phyloP scores from a whole-genome alignment of 164 flowering plant species.

The Magnolia kwangsiensis region DNA sequence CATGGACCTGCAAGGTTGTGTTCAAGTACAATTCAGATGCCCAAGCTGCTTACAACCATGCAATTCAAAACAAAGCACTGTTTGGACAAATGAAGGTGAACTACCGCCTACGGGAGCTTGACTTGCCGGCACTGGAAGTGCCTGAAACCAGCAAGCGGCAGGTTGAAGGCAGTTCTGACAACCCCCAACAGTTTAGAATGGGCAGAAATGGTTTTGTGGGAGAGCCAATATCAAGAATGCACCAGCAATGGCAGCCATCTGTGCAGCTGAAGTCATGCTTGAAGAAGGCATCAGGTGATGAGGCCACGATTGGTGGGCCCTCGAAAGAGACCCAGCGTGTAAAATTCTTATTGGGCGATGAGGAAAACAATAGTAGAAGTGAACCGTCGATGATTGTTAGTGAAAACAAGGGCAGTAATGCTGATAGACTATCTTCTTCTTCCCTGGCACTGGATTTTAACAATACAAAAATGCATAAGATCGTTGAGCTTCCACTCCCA shows the following conservation, averaged over 20 bases:
- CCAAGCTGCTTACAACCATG: constrained; percentile 52
- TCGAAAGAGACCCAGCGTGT: constrained; percentile 61
- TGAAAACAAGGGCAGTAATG: constrained; percentile 46
- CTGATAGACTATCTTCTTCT: constrained; percentile 35
- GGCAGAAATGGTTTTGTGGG: constrained; percentile 13
- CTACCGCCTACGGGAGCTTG: constrained; percentile 44
- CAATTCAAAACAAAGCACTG: constrained; percentile 38
- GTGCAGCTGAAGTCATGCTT: constrained; percentile 69
- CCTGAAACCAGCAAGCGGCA: constrained; percentile 28
- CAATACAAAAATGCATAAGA: constrained; percentile 54
- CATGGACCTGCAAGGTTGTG: constrained; percentile 70
- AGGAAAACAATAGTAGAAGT: constrained; percentile 42
- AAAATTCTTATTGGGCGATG: constrained; percentile 82
- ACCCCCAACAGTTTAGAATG: constrained; percentile 14
- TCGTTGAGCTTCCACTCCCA: constrained; percentile 42
- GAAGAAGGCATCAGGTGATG: constrained; percentile 67
- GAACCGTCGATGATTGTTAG: constrained; percentile 31
- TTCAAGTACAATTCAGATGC: constrained; percentile 65
- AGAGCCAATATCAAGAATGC: constrained; percentile 11
- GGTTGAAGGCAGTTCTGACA: constrained; percentile 34
- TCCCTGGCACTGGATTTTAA: constrained; percentile 54
- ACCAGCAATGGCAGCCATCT: constrained; percentile 24
- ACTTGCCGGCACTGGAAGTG: constrained; percentile 29
- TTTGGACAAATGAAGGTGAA: constrained; percentile 62
- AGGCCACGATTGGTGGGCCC: constrained; percentile 12